Base-by-base conservation (phyloP, 352 stramenopile genomes). In the Thraustochytrium sp. region DNA sequence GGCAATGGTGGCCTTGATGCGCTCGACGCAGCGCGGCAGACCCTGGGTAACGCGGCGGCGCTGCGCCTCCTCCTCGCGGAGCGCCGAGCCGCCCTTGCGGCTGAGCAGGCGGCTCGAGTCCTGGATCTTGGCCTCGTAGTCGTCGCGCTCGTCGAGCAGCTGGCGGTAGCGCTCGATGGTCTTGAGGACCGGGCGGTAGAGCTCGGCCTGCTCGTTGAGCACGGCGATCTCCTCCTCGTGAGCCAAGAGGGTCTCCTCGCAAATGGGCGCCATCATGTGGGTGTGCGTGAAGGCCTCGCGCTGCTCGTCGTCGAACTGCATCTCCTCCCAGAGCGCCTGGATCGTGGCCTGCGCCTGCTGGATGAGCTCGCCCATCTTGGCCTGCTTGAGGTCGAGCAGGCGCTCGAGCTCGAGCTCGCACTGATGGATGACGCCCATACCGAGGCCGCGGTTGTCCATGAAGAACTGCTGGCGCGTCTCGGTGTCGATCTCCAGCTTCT, bases 51-150 rank as follows among this genome's bases (percentile, higher is more conserved):
- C 75, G 21, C 75, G 55, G 29, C 31, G 55, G 55, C 75, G 55
- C 49, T 83, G 59, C 29, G 53, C 29, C 61, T 84, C 75, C 26
- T 84, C 75, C 31, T 84, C 75, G 55, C 75, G 55, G 5, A 84
- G 75, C 42, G 44, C 44, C 8, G 23, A 44, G 13, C 55, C 61
- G 21, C 75, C 75, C 34, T 54, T 48, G 5, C 75, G 40, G 49
- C 61, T 75, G 26, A 84, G 61, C 61, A 84, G 61, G n/a, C 75
- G 40, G 34, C 59, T 75, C n/a, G 64, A 84, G 61, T 84, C 75
- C 61, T 84, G 53, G 21, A 84, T 75, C 42, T 42, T 56, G n/a
- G 53, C 75, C 49, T 84, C 75, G 61, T 84, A 84, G 18, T 84
- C 56, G n/a, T 61, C 40, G 37, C 75, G 55, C 29, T 84, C 75